Evolutionary conservation across 352 stramenopile species (phyloP).

Genomic region (Phytophthora cactorum): DNA sequence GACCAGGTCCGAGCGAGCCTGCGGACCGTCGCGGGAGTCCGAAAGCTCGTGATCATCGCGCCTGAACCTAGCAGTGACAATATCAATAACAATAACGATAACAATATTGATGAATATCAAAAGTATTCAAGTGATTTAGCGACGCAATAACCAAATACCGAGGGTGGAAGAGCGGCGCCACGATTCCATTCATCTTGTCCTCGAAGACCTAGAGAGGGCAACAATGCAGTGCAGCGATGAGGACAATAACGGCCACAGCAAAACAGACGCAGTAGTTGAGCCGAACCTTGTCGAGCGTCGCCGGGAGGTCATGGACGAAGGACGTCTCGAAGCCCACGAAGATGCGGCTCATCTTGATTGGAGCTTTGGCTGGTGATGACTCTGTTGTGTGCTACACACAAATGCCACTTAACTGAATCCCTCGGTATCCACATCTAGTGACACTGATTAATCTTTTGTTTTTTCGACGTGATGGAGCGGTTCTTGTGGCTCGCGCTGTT

Average conservation of each 20-base stretch:
- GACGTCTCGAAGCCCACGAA: slow-evolving; percentile 82
- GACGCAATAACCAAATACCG: slow-evolving; percentile 36
- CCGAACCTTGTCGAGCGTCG: slow-evolving; percentile 63
- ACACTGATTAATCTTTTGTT: not conserved
- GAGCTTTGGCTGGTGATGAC: slow-evolving; percentile 5
- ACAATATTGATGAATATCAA: not conserved
- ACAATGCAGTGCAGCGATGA: slow-evolving; percentile 8
- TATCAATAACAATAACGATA: not conserved
- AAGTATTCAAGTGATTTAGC: not conserved
- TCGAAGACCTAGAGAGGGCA: slow-evolving; percentile 54
- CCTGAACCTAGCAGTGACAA: slow-evolving; percentile 53
- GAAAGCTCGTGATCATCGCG: slow-evolving; percentile 71
- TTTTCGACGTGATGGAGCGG: slow-evolving; percentile 6
- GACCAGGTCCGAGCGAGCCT: slow-evolving; percentile 81
- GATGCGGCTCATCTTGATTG: slow-evolving; percentile 51
- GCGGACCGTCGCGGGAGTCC: slow-evolving; percentile 59
- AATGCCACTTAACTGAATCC: slow-evolving; percentile 3
- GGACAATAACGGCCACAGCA: not conserved
- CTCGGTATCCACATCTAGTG: slow-evolving; percentile 1
- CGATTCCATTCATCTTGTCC: slow-evolving; percentile 82
- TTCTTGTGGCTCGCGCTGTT: slow-evolving; percentile 19
- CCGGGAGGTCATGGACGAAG: slow-evolving; percentile 72
- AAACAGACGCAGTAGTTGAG: not conserved
- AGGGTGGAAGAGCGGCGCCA: slow-evolving; percentile 85
- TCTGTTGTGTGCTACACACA: slow-evolving; percentile 4